Base-by-base conservation (phyloP, 306 rosid genomes). In the Lupinus albus region DNA sequence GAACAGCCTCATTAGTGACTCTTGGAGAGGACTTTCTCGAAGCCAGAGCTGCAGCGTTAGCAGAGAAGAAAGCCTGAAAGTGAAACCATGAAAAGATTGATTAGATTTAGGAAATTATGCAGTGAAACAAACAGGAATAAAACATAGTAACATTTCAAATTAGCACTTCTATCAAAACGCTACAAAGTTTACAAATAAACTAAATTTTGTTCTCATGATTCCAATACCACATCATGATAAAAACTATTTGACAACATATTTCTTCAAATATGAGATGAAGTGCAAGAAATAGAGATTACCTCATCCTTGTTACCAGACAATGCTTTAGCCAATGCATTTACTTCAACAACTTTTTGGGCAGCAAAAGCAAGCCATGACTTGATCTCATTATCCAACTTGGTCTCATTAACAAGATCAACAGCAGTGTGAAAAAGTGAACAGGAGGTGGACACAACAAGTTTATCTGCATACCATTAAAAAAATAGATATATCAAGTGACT, bases 361-460 rank as follows among this genome's bases (percentile, higher is more conserved):
- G 97, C 97, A 84, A 91, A 91, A 68, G 97, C 97, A 1, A 91
- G 67, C 97, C 97, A 91, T 47, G 97, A 88, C 68, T 88, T 91
- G 63, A 91, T 86, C 84, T 91, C 97, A 8, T 77, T 56, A 67
- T 91, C 97, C 72, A 91, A 73, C 93, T 91, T 88, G 69, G 95
- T 81, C 84, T 91, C 97, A 30, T 91, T 91, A 21, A 75, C 88
- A 76, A 91, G 95, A 67, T 91, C 97, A 41, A 91, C 97, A 55
- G 97, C 95, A 30, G 97, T 91, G 82, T 91, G 97, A 56, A 88
- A 93, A 78, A 88, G 95, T 42, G 97, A 91, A 85, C 71, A 65
- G 39, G 97, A 91, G 74, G 97, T 91, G 35, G 97, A 91, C 61
- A 88, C 97, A 20, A 91, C 91, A 76, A 91, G 86, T 21, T 85